Evolutionary conservation across 176 grass and related monocot species (phyloP).

Genomic region (Paspalum vaginatum): DNA sequence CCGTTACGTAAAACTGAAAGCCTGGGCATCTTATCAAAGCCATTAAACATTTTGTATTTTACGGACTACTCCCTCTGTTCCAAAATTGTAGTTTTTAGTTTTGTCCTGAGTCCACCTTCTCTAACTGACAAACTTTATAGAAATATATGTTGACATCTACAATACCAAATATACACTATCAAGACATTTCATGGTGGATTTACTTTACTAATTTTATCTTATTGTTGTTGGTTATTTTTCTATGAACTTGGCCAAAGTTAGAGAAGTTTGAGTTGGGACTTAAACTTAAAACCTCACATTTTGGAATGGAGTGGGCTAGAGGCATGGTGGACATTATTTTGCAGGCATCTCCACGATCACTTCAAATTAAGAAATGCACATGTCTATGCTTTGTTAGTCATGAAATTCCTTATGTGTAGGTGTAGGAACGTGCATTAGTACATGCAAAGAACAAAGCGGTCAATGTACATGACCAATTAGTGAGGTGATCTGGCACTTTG

Average conservation of each 20-base stretch:
- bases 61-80: too few relatives aligned
- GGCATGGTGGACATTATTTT: not conserved
- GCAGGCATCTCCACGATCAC: not conserved
- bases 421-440: not conserved
- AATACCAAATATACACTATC: too few relatives aligned
- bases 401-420: not conserved
- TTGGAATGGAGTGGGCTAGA: not conserved
- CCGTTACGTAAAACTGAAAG: constrained; percentile 3
- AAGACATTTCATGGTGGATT: too few relatives aligned
- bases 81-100: too few relatives aligned
- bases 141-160: too few relatives aligned
- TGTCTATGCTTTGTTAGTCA: not conserved
- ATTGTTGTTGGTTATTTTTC: too few relatives aligned
- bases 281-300: too few relatives aligned
- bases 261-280: too few relatives aligned
- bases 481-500: not conserved
- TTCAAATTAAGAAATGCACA: constrained; percentile 1
- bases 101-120: too few relatives aligned
- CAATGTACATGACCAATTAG: not conserved
- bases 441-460: not conserved
- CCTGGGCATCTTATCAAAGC: not conserved
- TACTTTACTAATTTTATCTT: too few relatives aligned
- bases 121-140: too few relatives aligned
- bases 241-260: too few relatives aligned
- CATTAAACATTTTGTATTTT: not conserved